Conservation (phyloP, 306 rosid species). For the Sicyos baderoa region DNA sequence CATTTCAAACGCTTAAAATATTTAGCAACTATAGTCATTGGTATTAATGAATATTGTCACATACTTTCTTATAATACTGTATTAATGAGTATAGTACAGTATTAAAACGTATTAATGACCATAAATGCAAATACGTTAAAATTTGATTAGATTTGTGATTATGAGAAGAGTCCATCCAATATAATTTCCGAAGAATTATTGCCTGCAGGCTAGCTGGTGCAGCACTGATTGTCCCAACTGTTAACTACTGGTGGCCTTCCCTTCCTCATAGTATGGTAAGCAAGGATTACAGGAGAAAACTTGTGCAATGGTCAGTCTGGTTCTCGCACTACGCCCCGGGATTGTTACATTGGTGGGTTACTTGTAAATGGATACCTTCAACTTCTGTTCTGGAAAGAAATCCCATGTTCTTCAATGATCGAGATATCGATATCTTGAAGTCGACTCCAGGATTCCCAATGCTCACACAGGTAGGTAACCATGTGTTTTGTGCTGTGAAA, state of each 20-base stretch:
- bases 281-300: slow-evolving; percentile 56
- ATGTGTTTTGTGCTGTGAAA: neutral
- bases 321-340: slow-evolving; percentile 54
- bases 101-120: too few relatives aligned
- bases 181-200: neutral
- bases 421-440: slow-evolving; percentile 60
- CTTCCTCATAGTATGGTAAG: slow-evolving; percentile 52
- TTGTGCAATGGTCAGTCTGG: slow-evolving; percentile 39
- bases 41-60: too few relatives aligned
- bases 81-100: too few relatives aligned
- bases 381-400: slow-evolving; percentile 63
- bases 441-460: slow-evolving; percentile 72
- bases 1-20: neutral
- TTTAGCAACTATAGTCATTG: too few relatives aligned
- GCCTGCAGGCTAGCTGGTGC: slow-evolving; percentile 68
- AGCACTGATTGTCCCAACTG: slow-evolving; percentile 66
- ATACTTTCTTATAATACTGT: too few relatives aligned
- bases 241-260: slow-evolving; percentile 82
- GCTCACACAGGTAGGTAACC: slow-evolving; percentile 32
- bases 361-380: slow-evolving; percentile 82
- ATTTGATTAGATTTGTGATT: too few relatives aligned
- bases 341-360: slow-evolving; percentile 70
- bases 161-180: too few relatives aligned
- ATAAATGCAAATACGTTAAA: too few relatives aligned
- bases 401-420: slow-evolving; percentile 57